These are phyloP conservation scores for Leptographium galeiforme DNA, from an alignment of 2,329 filamentous ascomycete genomes.

Conservation along the genomic window DNA sequence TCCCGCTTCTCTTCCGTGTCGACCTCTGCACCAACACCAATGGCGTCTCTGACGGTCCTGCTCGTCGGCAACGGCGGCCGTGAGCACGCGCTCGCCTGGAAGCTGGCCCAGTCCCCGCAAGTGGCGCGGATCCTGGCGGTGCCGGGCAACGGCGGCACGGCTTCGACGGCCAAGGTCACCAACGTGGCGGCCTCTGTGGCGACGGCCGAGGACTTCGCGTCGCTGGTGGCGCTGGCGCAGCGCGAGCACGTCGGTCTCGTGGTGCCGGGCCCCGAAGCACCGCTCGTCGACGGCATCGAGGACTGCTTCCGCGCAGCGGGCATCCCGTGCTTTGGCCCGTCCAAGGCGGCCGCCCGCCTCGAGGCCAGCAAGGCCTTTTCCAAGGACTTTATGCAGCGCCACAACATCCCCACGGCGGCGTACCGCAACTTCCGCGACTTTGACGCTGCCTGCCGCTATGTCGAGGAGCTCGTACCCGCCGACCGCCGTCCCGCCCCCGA, in stretches of 20 bases:
- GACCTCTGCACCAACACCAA: neutral
- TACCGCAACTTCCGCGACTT: constrained; percentile 83
- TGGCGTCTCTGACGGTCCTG: constrained; percentile 35
- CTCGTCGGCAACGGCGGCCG: constrained; percentile 88
- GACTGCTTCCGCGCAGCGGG: constrained; percentile 63
- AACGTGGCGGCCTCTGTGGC: constrained; percentile 55
- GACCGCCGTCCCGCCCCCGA: constrained; percentile 18
- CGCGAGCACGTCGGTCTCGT: constrained; percentile 66
- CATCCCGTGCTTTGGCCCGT: constrained; percentile 77
- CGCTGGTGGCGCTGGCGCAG: constrained; percentile 62
- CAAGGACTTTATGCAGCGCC: constrained; percentile 93
- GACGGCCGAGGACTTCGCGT: constrained; percentile 58
- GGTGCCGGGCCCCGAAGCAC: constrained; percentile 81
- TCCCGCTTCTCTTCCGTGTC: neutral
- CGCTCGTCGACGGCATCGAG: constrained; percentile 83
- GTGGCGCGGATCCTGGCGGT: constrained; percentile 63
- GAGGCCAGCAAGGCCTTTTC: constrained; percentile 96
- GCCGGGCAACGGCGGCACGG: constrained; percentile 81
- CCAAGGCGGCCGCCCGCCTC: constrained; percentile 70
- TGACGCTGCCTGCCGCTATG: constrained; percentile 57
- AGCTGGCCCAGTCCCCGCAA: constrained; percentile 66
- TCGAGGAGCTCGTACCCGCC: constrained; percentile 27
- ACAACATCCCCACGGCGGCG: constrained; percentile 78
- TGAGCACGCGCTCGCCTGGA: constrained; percentile 92
- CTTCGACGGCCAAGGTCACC: constrained; percentile 51